These are phyloP conservation scores for Diaporthe nobilis DNA, from an alignment of 2,329 filamentous ascomycete genomes.

Conservation along the genomic window DNA sequence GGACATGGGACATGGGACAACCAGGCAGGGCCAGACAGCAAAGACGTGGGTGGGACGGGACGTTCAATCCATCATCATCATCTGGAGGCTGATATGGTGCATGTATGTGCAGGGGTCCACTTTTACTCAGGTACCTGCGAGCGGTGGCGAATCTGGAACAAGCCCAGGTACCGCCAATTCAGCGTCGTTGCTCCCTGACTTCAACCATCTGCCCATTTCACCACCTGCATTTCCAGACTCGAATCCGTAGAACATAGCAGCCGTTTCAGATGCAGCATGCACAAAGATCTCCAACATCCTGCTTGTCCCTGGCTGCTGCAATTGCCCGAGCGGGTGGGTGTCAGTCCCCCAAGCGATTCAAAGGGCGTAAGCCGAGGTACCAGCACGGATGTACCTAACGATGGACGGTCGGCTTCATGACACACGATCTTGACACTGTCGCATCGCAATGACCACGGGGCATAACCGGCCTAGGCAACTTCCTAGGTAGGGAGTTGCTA, in stretches of 20 bases:
- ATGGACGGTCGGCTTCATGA: constrained; percentile 23
- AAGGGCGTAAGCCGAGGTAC: constrained; percentile 23
- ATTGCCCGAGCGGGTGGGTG: background rate
- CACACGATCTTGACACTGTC: constrained; percentile 31
- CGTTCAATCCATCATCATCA: constrained; percentile 35
- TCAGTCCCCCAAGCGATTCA: background rate
- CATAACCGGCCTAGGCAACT: background rate
- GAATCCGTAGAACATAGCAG: background rate
- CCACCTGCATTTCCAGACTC: background rate
- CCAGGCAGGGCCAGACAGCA: constrained; percentile 11
- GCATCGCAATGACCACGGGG: constrained; percentile 15
- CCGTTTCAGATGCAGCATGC: background rate
- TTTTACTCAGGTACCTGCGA: constrained; percentile 3
- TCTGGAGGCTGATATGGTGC: constrained; percentile 33
- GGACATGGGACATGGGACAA: constrained; percentile 22
- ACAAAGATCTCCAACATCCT: background rate
- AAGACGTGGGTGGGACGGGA: constrained; percentile 32
- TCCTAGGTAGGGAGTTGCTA: background rate
- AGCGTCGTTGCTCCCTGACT: background rate
- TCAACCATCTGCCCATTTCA: background rate
- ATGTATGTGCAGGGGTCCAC: constrained; percentile 19
- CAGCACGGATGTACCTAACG: constrained; percentile 15
- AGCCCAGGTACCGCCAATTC: background rate
- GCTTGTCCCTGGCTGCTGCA: background rate
- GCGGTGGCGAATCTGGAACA: background rate